Evolutionary conservation across 805 yeast genomes (phyloP).

Genomic region (Ogataea saltuana): DNA sequence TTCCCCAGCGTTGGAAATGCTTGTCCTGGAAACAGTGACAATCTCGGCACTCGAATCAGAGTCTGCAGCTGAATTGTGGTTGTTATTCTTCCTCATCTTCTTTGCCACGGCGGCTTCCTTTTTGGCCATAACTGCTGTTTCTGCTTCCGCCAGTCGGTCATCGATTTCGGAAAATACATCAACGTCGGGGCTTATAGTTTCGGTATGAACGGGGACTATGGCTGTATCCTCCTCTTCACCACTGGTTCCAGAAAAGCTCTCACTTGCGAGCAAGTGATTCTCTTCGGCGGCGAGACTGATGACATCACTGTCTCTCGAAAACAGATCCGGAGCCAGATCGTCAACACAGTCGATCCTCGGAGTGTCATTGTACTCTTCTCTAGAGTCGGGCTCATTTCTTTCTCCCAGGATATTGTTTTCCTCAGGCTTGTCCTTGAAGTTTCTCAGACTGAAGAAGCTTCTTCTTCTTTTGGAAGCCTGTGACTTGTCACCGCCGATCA

Average conservation of each 20-base stretch:
- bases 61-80: conserved; percentile 14
- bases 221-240: background rate
- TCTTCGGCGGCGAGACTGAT: conserved; percentile 9
- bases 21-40: conserved; percentile 17
- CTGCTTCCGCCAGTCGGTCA: no score
- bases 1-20: background rate
- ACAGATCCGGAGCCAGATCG: conserved; percentile 5
- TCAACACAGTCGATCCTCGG: conserved; percentile 21
- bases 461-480: conserved; percentile 12
- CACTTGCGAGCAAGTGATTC: background rate
- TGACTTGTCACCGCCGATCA: conserved; percentile 4
- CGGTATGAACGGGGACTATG: background rate
- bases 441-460: conserved; percentile 21
- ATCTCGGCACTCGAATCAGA: conserved; percentile 25
- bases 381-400: background rate
- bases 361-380: background rate
- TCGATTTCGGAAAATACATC: conserved; percentile 1
- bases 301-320: conserved; percentile 12
- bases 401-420: background rate
- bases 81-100: background rate
- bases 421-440: conserved; percentile 14
- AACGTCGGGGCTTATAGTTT: background rate
- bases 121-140: no score
- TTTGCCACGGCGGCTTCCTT: background rate
- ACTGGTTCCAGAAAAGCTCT: conserved; percentile 4